phyloP scores from a whole-genome alignment of 2,329 filamentous ascomycete genomes.

The Plectosphaerella plurivora region DNA sequence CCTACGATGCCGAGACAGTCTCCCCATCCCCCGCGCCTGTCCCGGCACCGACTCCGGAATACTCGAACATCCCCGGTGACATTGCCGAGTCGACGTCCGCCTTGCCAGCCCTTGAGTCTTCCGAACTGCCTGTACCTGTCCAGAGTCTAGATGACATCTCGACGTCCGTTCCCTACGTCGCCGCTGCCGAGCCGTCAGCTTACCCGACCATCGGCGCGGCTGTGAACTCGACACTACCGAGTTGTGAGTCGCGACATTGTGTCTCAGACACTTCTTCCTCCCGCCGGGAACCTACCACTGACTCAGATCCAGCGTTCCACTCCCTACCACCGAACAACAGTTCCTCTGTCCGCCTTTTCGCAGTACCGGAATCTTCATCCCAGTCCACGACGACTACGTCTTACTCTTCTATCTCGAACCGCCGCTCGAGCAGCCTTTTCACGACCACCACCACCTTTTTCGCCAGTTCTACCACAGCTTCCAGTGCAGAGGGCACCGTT shows the following conservation, averaged over 20 bases:
- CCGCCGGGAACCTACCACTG: not conserved
- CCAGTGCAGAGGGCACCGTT: not conserved
- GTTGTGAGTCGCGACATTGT: not conserved
- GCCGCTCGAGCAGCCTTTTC: not conserved
- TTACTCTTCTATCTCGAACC: not conserved
- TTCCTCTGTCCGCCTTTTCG: not conserved
- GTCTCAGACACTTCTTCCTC: not conserved
- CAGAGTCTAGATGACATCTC: not conserved
- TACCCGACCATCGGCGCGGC: not conserved
- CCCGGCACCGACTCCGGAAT: not conserved
- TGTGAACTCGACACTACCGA: not conserved
- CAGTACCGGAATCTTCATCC: not conserved
- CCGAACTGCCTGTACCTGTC: not conserved
- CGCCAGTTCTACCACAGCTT: not conserved
- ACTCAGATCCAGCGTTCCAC: not conserved
- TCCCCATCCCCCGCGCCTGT: not conserved
- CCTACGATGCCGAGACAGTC: not conserved
- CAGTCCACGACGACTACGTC: not conserved
- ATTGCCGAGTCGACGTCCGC: conserved; percentile 1
- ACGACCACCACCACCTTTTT: not conserved
- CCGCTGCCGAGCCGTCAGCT: not conserved
- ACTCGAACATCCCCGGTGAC: not conserved
- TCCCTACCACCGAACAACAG: not conserved
- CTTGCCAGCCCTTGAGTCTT: not conserved
- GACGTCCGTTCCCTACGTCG: not conserved